Evolutionary conservation across 2,329 filamentous ascomycete genomes (phyloP), one percentile per base, ranked within the genome.

Genomic region (Penicillium sp.): DNA sequence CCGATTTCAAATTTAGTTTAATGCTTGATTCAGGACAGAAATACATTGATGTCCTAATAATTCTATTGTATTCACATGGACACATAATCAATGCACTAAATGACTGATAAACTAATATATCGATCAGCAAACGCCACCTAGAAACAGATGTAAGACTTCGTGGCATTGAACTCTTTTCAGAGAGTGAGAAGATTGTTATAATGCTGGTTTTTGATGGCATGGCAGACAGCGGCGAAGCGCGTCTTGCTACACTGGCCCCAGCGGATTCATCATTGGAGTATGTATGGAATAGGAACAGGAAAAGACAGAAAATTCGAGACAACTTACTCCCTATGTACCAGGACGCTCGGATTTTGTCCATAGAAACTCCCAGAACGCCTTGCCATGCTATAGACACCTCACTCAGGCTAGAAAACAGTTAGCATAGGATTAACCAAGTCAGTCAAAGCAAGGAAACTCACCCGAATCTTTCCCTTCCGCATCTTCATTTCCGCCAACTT

Each of bases 401-500:
- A 73, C 60, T 74, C 72, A 9, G 72, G 72, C 72, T 74, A 26
- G n/a, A 44, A 51, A 40, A 18, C 22, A 57, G 58, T 61, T 56
- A 63, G 54, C 22, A 45, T 46, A 43, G 26, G 33, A 18, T 23
- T 58, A 47, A 59, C 63, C 22, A 49, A 40, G 56, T 29, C 37
- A 40, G 42, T 6, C 31, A 27, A 29, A 26, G 47, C 3, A 40
- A 14, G 14, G 41, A 44, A 45, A 70, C 71, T 60, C 62, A 79
- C 76, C 69, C 78, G 78, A 66, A 89, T 83, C 69, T 81, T 86
- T 20, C 84, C 82, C 68, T 83, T 83, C 75, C 84, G 82, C 72
- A 82, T 82, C 74, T 84, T 85, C 85, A 92, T 87, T 54, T 85
- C 85, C 65, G 82, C 79, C 45, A 94, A 82, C 75, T 84, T 89